A percentile compares a stretch with the other conserved stretches of the same genome.
Conservation (phyloP, 805 yeast species). For the Yamadazyma endophytica region DNA sequence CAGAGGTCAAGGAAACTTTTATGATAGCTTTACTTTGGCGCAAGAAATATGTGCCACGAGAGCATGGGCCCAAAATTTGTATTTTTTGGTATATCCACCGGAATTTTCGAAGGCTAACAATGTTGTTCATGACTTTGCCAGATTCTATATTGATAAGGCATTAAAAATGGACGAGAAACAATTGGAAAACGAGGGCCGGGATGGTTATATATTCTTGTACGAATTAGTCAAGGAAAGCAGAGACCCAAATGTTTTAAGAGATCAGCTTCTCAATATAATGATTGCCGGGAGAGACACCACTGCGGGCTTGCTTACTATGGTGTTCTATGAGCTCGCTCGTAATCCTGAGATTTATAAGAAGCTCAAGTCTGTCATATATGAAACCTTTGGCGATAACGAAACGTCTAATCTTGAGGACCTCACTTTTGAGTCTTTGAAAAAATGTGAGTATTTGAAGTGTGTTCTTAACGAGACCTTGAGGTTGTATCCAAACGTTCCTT, state of each 20-base stretch:
- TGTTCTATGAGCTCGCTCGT: conserved; percentile 28
- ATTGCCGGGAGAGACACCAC: conserved; percentile 39
- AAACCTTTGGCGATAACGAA: conserved; percentile 23
- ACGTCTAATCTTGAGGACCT: conserved; percentile 19
- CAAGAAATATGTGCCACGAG: conserved; percentile 31
- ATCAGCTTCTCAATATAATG: conserved; percentile 39
- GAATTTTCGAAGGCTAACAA: conserved; percentile 28
- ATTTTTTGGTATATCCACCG: conserved; percentile 18
- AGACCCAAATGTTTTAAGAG: conserved; percentile 32
- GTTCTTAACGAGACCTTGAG: conserved; percentile 29
- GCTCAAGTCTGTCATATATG: conserved; percentile 22
- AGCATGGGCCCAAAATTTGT: conserved; percentile 24
- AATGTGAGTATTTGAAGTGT: conserved; percentile 28
- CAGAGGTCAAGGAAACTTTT: conserved; percentile 11
- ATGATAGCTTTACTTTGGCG: conserved; percentile 28
- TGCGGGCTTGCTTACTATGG: conserved; percentile 29
- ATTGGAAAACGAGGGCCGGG: conserved; percentile 21
- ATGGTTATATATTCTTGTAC: conserved; percentile 35
- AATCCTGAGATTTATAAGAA: conserved; percentile 25
- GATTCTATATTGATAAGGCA: conserved; percentile 28
- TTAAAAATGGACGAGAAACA: conserved; percentile 23
- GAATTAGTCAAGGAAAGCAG: conserved; percentile 38
- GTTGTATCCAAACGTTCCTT: conserved; percentile 33
- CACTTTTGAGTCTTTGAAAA: conserved; percentile 31
- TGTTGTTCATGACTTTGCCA: conserved; percentile 28